These are phyloP conservation scores for Jimgerdemannia flammicorona DNA, from an alignment of 192 early-diverging fungal species.

Conservation along the genomic window DNA sequence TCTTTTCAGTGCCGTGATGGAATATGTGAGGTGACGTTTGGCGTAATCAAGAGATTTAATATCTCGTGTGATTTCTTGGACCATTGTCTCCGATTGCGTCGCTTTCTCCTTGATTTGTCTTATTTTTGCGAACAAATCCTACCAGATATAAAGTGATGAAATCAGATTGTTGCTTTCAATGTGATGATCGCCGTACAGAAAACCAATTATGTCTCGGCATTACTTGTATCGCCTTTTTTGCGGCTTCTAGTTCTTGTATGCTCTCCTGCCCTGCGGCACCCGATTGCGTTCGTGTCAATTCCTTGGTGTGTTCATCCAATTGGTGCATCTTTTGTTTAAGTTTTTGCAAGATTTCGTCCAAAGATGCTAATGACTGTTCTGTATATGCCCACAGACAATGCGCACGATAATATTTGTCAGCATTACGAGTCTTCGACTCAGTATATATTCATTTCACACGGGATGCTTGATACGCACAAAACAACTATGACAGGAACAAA, in stretches of 20 bases:
- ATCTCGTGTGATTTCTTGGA: slow-evolving; percentile 94
- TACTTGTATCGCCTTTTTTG: slow-evolving; percentile 75
- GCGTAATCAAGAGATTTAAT: slow-evolving; percentile 93
- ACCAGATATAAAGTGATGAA: not conserved
- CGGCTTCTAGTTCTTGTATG: slow-evolving; percentile 60
- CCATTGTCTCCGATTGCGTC: slow-evolving; percentile 78
- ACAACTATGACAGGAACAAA: not conserved
- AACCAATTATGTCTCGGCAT: not conserved
- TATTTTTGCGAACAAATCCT: slow-evolving; percentile 78
- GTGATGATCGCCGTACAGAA: not conserved
- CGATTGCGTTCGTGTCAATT: slow-evolving; percentile 70
- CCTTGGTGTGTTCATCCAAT: slow-evolving; percentile 63
- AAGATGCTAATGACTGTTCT: slow-evolving; percentile 61
- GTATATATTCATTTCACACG: too few relatives aligned
- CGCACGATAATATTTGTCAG: too few relatives aligned
- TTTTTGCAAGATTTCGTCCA: slow-evolving; percentile 63
- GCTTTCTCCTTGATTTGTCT: slow-evolving; percentile 85
- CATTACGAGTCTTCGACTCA: too few relatives aligned
- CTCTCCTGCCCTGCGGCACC: not conserved
- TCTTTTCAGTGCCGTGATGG: slow-evolving; percentile 78
- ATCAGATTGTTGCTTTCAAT: not conserved
- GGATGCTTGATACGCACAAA: too few relatives aligned
- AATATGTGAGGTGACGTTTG: slow-evolving; percentile 83
- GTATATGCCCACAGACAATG: not conserved
- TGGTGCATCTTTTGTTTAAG: slow-evolving; percentile 54